phyloP scores from a whole-genome alignment of 371 early-diverging fungal species.

The Mortierella sp. region DNA sequence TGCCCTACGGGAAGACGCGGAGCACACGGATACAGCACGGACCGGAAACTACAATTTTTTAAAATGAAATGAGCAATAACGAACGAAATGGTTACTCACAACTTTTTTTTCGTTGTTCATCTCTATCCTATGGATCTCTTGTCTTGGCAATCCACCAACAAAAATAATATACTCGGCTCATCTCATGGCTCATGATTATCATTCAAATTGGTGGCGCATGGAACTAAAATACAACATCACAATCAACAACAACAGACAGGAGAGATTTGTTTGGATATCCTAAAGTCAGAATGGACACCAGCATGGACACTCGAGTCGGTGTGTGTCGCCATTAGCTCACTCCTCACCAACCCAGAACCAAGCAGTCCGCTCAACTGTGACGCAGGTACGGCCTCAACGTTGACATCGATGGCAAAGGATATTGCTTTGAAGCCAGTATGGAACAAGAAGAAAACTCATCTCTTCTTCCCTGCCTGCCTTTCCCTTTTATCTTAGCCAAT shows the following conservation, averaged over 20 bases:
- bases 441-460: neutral
- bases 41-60: neutral
- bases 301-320: conserved; percentile 86
- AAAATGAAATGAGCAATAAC: conserved; percentile 9
- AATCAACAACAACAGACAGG: conserved; percentile 67
- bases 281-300: conserved; percentile 88
- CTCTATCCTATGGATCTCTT: neutral
- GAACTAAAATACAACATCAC: neutral
- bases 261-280: conserved; percentile 88
- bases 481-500: conserved; percentile 70
- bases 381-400: conserved; percentile 64
- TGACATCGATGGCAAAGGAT: neutral
- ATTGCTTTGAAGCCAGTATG: neutral
- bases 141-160: conserved; percentile 2
- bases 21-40: conserved; percentile 10
- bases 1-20: conserved; percentile 2
- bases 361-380: conserved; percentile 95
- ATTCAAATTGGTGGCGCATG: conserved; percentile 3
- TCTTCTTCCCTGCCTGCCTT: neutral
- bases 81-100: conserved; percentile 7
- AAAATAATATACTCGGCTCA: neutral
- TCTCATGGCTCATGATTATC: neutral
- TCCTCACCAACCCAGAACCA: conserved; percentile 85
- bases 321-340: conserved; percentile 77
- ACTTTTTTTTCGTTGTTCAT: neutral